phyloP scores from a whole-genome alignment of 2,329 filamentous ascomycete genomes.

The Phialemoniopsis sp. region DNA sequence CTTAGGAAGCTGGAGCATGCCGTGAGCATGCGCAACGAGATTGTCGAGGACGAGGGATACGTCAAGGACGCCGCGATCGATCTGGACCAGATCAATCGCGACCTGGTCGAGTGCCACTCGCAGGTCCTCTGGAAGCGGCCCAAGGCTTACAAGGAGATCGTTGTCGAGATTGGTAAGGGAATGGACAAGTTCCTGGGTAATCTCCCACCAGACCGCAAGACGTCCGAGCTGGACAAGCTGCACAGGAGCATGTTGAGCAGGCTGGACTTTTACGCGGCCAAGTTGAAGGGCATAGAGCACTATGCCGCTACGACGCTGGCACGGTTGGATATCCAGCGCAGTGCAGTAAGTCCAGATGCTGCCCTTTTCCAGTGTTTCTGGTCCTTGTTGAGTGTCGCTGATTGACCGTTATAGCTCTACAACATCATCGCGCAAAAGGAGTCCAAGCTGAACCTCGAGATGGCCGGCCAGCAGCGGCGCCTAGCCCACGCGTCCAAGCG shows the following conservation, averaged over 20 bases:
- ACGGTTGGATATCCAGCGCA: constrained; percentile 56
- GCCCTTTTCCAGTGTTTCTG: not conserved
- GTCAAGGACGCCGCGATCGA: constrained; percentile 47
- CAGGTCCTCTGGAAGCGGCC: constrained; percentile 33
- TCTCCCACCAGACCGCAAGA: constrained; percentile 1
- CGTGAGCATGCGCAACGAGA: constrained; percentile 56
- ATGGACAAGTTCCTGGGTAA: constrained; percentile 10
- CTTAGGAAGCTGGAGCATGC: constrained; percentile 57
- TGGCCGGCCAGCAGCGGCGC: constrained; percentile 55
- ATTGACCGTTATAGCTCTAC: constrained; percentile 59
- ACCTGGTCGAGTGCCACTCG: constrained; percentile 58
- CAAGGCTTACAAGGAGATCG: constrained; percentile 44
- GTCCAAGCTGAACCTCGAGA: constrained; percentile 59
- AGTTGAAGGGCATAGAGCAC: constrained; percentile 57
- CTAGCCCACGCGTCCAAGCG: constrained; percentile 57
- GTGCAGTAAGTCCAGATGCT: constrained; percentile 44
- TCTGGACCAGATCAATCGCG: constrained; percentile 55
- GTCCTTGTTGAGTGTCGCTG: too few species aligned
- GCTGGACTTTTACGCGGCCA: constrained; percentile 56
- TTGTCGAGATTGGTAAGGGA: constrained; percentile 10
- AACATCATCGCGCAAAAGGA: constrained; percentile 65
- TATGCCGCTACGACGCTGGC: constrained; percentile 60
- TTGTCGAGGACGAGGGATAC: constrained; percentile 51
- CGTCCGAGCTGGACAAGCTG: constrained; percentile 32
- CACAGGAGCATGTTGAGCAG: constrained; percentile 49